Evolutionary conservation across 441 rosid genomes (phyloP).

Genomic region (Gossypium aridum): DNA sequence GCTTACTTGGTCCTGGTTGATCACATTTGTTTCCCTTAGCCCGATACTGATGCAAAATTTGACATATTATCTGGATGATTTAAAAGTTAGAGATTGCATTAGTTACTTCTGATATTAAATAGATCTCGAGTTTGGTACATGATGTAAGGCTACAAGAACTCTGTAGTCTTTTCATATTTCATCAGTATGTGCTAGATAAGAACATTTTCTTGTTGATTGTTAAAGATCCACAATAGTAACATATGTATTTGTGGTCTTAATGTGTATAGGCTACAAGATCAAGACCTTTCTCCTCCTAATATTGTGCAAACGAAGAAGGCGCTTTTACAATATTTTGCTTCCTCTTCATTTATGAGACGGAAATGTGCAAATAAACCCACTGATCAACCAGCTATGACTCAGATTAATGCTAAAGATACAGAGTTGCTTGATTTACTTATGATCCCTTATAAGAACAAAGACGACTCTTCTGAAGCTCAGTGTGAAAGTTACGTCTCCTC

Average conservation of each 20-base stretch:
- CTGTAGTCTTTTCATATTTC: not conserved
- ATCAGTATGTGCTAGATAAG: not conserved
- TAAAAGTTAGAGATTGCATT: not conserved
- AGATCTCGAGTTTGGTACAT: not conserved
- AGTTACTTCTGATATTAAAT: not conserved
- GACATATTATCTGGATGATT: not conserved
- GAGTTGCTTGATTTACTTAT: constrained; percentile 30
- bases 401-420: constrained; percentile 22
- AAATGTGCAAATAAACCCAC: constrained; percentile 23
- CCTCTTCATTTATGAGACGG: constrained; percentile 44
- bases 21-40: not conserved
- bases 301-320: constrained; percentile 34
- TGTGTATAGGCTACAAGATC: constrained; percentile 53
- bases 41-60: not conserved
- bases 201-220: not conserved
- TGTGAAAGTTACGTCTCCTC: constrained; percentile 45
- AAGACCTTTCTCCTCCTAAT: constrained; percentile 22
- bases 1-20: not conserved
- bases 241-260: not conserved
- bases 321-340: constrained; percentile 36
- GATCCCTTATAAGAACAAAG: constrained; percentile 45
- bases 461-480: constrained; percentile 38
- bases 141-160: not conserved
- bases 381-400: constrained; percentile 14
- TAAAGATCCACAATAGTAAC: not conserved